Conservation (phyloP, 129 eudicot species). For the Mikania micrantha region DNA sequence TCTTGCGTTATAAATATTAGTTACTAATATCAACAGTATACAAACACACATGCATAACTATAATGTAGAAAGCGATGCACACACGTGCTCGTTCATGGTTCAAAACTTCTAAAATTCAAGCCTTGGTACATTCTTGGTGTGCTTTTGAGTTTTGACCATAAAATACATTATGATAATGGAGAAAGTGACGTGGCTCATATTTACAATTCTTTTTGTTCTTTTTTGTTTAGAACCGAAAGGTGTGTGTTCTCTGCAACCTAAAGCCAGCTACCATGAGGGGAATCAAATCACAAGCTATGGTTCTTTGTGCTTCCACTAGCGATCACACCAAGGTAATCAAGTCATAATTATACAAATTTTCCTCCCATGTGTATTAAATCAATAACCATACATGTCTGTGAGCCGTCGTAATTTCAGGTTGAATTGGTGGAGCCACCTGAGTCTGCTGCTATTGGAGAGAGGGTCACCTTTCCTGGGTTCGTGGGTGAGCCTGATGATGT, state of each 20-base stretch:
- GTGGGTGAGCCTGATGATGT: conserved; percentile 75
- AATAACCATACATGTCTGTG: not conserved
- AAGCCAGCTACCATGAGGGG: conserved; percentile 98
- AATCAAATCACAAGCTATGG: conserved; percentile 96
- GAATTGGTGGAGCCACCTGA: conserved; percentile 90
- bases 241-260: conserved; percentile 93
- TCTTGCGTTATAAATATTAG: not conserved
- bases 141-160: not conserved
- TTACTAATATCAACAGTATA: not conserved
- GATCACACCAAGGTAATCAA: conserved; percentile 67
- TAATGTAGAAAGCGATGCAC: not conserved
- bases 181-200: too few species aligned
- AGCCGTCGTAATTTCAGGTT: conserved; percentile 42
- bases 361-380: not conserved
- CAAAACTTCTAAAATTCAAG: not conserved
- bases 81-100: not conserved
- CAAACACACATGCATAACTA: not conserved
- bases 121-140: not conserved
- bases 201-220: not conserved
- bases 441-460: conserved; percentile 66
- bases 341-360: not conserved
- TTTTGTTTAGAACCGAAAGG: conserved; percentile 69
- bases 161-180: not conserved
- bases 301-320: conserved; percentile 76
- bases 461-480: conserved; percentile 57